Percentiles rank a stretch among this genome's conserved stretches.
Evolutionary conservation across 106 monocot genomes (phyloP).

Genomic region (Narthecium ossifragum): DNA sequence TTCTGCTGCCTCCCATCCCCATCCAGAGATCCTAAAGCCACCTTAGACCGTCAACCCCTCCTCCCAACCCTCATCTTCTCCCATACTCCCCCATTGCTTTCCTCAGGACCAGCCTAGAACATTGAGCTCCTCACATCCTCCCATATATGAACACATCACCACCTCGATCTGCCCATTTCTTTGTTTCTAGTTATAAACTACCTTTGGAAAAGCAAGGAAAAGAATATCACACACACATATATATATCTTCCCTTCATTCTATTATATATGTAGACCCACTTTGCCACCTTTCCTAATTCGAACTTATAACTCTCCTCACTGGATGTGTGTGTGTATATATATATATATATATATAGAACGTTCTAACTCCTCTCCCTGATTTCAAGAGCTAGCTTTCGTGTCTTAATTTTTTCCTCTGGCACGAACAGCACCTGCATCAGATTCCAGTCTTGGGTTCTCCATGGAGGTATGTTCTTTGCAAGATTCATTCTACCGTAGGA

Average conservation of each 20-base stretch:
- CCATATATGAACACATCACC: not conserved
- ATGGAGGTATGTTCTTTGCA: slow-evolving; percentile 37
- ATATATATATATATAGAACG: too few relatives aligned
- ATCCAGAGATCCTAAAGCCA: slow-evolving; percentile 37
- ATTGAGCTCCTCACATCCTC: slow-evolving; percentile 4
- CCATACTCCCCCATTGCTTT: slow-evolving; percentile 12
- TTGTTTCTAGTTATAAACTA: slow-evolving; percentile 19
- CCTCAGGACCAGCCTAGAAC: slow-evolving; percentile 17
- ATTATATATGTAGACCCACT: slow-evolving; percentile 22
- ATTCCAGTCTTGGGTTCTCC: not conserved
- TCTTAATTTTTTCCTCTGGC: slow-evolving; percentile 8
- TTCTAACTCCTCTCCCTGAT: too few relatives aligned
- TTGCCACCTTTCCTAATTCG: slow-evolving; percentile 13
- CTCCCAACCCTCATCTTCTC: not conserved
- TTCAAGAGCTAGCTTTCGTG: too few relatives aligned
- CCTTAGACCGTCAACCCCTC: slow-evolving; percentile 34
- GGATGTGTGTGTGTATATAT: too few relatives aligned
- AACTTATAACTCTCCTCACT: too few relatives aligned
- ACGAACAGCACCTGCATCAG: not conserved
- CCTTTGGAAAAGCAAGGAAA: slow-evolving; percentile 53
- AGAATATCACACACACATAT: too few relatives aligned
- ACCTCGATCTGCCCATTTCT: slow-evolving; percentile 20
- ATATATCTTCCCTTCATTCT: slow-evolving; percentile 14
- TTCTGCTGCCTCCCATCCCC: slow-evolving; percentile 5
- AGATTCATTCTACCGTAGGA: too few relatives aligned